A percentile compares a stretch with the other conserved stretches of the same genome.
phyloP scores from a whole-genome alignment of 345 rosid species.

The Aquilaria malaccensis region DNA sequence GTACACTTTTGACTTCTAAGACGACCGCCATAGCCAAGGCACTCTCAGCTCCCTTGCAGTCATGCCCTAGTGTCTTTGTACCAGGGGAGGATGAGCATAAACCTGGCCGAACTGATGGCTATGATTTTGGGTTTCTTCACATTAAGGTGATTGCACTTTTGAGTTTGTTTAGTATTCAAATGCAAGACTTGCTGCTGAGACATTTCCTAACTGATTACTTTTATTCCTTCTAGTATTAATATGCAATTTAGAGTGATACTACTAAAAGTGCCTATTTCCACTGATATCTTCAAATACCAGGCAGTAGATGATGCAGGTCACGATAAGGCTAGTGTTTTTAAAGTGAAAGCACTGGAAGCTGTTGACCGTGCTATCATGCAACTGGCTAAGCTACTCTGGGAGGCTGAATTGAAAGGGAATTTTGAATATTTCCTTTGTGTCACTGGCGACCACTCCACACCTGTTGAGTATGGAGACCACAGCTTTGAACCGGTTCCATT shows the following conservation, averaged over 20 bases:
- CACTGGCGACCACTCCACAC: constrained; percentile 95
- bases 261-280: background rate
- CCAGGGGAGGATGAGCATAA: constrained; percentile 82
- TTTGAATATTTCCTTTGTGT: constrained; percentile 68
- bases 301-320: constrained; percentile 98
- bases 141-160: constrained; percentile 52
- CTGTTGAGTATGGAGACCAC: constrained; percentile 95
- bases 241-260: constrained; percentile 1
- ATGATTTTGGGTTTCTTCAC: constrained; percentile 93
- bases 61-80: constrained; percentile 64
- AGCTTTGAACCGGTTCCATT: constrained; percentile 95
- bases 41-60: constrained; percentile 59
- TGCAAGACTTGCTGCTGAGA: too few species aligned
- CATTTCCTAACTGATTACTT: background rate
- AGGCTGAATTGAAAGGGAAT: constrained; percentile 50
- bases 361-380: constrained; percentile 78
- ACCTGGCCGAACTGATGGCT: constrained; percentile 72
- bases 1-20: constrained; percentile 85
- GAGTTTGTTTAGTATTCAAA: background rate
- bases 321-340: constrained; percentile 81
- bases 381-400: constrained; percentile 82
- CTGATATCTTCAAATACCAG: constrained; percentile 27
- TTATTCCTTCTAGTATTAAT: background rate
- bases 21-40: constrained; percentile 72
- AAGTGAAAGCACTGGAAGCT: constrained; percentile 77